phyloP scores from a whole-genome alignment of 2,329 filamentous ascomycete species.

The Neonectria hederae region DNA sequence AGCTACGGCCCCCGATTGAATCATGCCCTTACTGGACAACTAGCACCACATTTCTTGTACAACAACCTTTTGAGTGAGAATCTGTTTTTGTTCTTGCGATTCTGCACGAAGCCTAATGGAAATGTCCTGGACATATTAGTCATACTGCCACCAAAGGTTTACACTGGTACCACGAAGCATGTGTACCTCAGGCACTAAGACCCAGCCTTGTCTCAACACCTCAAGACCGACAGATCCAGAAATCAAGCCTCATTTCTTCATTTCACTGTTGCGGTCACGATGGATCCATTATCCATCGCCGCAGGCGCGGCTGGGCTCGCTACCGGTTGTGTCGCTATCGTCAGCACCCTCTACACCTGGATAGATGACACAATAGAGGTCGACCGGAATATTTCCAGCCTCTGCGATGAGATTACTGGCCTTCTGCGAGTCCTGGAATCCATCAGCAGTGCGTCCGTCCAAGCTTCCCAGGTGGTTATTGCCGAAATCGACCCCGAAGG shows the following conservation, averaged over 20 bases:
- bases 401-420: background rate
- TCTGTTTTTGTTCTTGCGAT: too few species aligned
- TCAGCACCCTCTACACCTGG: background rate
- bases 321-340: background rate
- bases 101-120: too few species aligned
- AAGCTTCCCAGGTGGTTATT: background rate
- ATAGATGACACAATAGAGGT: background rate
- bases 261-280: background rate
- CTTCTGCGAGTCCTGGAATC: background rate
- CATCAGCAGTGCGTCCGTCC: background rate
- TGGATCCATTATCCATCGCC: slow-evolving; percentile 12
- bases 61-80: too few species aligned
- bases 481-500: slow-evolving; percentile 4
- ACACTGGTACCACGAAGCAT: background rate
- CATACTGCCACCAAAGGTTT: background rate
- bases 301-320: slow-evolving; percentile 5
- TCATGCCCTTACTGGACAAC: too few species aligned
- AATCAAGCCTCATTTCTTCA: background rate
- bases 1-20: too few species aligned
- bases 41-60: too few species aligned
- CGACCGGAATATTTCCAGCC: background rate
- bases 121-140: background rate
- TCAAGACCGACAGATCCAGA: background rate
- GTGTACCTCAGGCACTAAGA: background rate
- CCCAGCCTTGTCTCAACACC: background rate